phyloP scores from a whole-genome alignment of 192 early-diverging fungal species.

The Anaeromyces robustus region DNA sequence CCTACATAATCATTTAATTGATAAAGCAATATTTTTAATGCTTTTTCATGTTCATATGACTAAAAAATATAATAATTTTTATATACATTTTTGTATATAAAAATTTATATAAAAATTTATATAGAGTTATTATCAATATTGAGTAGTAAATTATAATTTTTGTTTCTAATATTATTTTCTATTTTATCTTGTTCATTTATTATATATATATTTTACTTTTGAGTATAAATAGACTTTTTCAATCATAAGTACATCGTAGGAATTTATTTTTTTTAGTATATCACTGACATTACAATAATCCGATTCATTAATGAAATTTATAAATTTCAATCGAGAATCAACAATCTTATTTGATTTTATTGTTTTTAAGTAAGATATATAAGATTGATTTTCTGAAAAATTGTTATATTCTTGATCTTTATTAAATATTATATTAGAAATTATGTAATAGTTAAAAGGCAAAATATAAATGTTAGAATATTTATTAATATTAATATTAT shows the following conservation, averaged over 20 bases:
- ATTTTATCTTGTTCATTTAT: no score
- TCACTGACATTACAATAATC: not conserved
- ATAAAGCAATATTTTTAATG: not conserved
- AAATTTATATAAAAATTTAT: no score
- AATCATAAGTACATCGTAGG: not conserved
- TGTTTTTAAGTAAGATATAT: not conserved
- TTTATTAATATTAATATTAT: no score
- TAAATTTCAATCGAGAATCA: not conserved
- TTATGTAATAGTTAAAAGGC: no score
- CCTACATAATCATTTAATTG: not conserved
- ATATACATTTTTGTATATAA: no score
- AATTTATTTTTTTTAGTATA: not conserved
- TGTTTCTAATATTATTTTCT: no score
- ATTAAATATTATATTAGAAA: no score
- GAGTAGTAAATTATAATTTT: no score
- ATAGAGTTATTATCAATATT: no score
- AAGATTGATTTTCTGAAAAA: not conserved
- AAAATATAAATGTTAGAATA: no score
- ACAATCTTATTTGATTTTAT: not conserved
- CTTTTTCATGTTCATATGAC: not conserved
- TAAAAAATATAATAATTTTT: no score
- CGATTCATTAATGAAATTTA: not conserved
- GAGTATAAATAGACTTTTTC: not conserved
- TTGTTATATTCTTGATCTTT: not conserved
- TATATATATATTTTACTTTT: not conserved